Evolutionary conservation across 75 land plant genomes (phyloP).

Genomic region (Cupressus sempervirens): DNA sequence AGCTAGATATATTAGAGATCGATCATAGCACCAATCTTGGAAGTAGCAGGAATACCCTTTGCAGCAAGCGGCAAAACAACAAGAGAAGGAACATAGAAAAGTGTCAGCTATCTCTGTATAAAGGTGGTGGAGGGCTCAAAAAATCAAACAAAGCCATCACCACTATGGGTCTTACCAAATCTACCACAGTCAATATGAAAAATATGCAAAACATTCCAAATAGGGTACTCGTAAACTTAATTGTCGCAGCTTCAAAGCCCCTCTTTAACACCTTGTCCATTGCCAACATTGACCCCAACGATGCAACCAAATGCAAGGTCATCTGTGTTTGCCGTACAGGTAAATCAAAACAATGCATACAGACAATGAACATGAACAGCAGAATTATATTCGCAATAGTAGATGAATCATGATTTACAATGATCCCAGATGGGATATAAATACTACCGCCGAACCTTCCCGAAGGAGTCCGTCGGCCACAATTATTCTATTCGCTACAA

Average conservation of each 20-base stretch:
- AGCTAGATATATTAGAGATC: no score
- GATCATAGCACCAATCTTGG: constrained; percentile 75
- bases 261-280: constrained; percentile 70
- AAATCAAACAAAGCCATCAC: constrained; percentile 54
- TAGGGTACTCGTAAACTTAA: constrained; percentile 89
- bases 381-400: no score
- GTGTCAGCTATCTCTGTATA: constrained; percentile 95
- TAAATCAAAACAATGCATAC: no score
- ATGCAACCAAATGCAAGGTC: constrained; percentile 72
- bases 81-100: constrained; percentile 95
- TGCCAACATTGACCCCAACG: constrained; percentile 74
- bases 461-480: no score
- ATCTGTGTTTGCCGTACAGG: no score
- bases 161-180: constrained; percentile 41
- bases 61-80: constrained; percentile 91
- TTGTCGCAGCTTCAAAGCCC: constrained; percentile 59
- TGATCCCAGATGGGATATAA: no score
- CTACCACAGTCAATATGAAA: constrained; percentile 48
- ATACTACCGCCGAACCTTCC: no score
- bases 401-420: no score
- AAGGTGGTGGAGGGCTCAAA: constrained; percentile 85
- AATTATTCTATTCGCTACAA: no score
- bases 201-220: constrained; percentile 98
- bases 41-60: constrained; percentile 86
- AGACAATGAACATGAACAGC: no score